phyloP scores from a whole-genome alignment of 1,284 basidiomycete species.

The Caloboletus firmus region DNA sequence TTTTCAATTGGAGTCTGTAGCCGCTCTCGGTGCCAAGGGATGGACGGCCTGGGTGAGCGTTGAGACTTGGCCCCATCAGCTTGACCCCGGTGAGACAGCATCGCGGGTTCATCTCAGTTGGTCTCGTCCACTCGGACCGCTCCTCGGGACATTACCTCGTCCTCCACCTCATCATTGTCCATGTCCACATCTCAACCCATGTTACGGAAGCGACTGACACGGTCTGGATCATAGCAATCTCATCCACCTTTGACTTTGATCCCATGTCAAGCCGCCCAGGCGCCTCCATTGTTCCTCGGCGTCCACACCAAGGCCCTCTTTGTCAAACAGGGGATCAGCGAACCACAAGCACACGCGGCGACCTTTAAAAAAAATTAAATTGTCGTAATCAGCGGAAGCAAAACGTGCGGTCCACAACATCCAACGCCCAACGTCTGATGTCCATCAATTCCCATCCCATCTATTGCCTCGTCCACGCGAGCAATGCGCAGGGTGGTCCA shows the following conservation, averaged over 20 bases:
- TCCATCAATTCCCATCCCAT: background rate
- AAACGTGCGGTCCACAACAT: slow-evolving; percentile 6
- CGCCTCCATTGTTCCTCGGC: slow-evolving; percentile 9
- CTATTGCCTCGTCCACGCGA: slow-evolving; percentile 13
- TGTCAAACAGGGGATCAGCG: background rate
- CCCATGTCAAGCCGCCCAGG: background rate
- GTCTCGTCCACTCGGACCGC: background rate
- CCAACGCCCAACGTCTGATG: background rate
- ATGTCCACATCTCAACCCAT: background rate
- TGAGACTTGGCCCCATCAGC: background rate
- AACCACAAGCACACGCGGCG: background rate
- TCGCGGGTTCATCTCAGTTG: background rate
- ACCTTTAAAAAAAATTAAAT: slow-evolving; percentile 6
- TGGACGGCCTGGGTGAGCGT: background rate
- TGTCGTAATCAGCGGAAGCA: slow-evolving; percentile 6
- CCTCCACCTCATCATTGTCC: background rate
- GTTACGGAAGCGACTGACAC: background rate
- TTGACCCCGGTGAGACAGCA: background rate
- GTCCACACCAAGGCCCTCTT: background rate
- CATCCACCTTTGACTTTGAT: background rate
- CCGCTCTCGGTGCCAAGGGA: too few relatives aligned
- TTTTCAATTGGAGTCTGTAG: background rate
- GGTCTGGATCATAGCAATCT: background rate
- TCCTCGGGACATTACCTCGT: background rate
- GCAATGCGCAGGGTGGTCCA: background rate